phyloP scores from a whole-genome alignment of 169 alveolate genomes.

The Plasmodium ovale region DNA sequence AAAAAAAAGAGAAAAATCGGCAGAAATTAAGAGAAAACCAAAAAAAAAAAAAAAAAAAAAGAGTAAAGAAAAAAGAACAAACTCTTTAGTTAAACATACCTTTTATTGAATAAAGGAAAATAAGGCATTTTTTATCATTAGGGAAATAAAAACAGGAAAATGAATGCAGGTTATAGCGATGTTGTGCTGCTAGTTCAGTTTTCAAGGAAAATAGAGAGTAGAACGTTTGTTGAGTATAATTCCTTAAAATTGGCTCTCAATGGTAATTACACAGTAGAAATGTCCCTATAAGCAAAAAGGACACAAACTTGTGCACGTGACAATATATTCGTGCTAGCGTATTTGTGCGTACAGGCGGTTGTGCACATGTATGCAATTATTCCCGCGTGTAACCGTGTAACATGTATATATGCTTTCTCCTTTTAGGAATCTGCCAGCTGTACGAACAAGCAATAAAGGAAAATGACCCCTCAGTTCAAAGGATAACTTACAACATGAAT shows the following conservation, averaged over 20 bases:
- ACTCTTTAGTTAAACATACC: no score
- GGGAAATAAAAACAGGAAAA: constrained; percentile 24
- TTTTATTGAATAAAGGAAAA: not conserved
- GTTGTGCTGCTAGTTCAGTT: constrained; percentile 76
- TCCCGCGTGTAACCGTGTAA: not conserved
- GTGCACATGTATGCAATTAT: not conserved
- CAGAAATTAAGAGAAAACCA: not conserved
- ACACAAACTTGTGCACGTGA: no score
- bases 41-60: constrained; percentile 1
- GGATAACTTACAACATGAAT: constrained; percentile 73
- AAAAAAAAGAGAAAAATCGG: constrained; percentile 12
- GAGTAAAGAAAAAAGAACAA: constrained; percentile 3
- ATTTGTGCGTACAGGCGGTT: not conserved
- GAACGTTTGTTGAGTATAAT: constrained; percentile 75
- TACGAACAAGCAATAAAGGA: constrained; percentile 78
- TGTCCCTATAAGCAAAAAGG: no score
- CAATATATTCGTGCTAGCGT: no score
- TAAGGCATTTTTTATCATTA: constrained; percentile 7
- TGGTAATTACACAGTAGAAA: constrained; percentile 28
- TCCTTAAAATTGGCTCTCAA: constrained; percentile 74
- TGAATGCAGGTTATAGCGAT: constrained; percentile 66
- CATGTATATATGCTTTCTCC: not conserved
- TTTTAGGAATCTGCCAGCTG: constrained; percentile 70
- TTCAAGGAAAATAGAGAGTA: constrained; percentile 68
- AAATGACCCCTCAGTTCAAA: constrained; percentile 73